Evolutionary conservation across 208 protist genomes (phyloP).

Genomic region (Leishmania guyanensis): DNA sequence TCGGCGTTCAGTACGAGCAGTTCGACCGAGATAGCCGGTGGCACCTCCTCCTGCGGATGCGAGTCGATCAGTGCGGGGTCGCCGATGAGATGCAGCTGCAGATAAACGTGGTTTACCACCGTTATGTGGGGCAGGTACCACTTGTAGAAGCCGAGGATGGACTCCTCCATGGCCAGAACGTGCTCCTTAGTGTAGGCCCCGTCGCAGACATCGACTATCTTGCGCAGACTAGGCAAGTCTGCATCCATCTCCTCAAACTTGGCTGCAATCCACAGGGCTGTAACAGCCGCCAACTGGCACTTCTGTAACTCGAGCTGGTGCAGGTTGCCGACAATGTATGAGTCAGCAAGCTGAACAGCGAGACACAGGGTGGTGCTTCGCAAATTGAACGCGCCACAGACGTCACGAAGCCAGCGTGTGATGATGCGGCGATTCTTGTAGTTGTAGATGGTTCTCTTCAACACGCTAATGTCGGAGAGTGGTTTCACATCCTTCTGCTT

Average conservation of each 20-base stretch:
- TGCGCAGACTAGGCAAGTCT: slow-evolving; percentile 58
- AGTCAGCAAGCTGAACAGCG: slow-evolving; percentile 81
- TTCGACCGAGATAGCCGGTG: slow-evolving; percentile 28
- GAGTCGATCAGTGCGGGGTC: slow-evolving; percentile 46
- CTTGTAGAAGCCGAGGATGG: slow-evolving; percentile 75
- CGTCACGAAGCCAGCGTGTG: slow-evolving; percentile 81
- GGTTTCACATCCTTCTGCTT: slow-evolving; percentile 65
- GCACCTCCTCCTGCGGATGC: slow-evolving; percentile 13
- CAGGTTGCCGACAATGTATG: slow-evolving; percentile 63
- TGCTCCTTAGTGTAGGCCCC: slow-evolving; percentile 57
- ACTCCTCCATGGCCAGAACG: slow-evolving; percentile 80
- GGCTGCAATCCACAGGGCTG: slow-evolving; percentile 77
- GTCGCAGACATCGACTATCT: slow-evolving; percentile 83
- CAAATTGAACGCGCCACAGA: slow-evolving; percentile 74
- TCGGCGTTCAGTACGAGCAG: slow-evolving; percentile 47
- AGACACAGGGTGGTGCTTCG: slow-evolving; percentile 84
- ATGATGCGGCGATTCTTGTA: slow-evolving; percentile 86
- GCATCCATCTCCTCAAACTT: slow-evolving; percentile 88
- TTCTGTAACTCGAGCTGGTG: slow-evolving; percentile 58
- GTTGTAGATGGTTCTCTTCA: slow-evolving; percentile 81
- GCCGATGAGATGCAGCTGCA: slow-evolving; percentile 78
- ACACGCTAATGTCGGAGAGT: slow-evolving; percentile 62
- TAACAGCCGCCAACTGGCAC: slow-evolving; percentile 82
- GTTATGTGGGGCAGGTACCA: slow-evolving; percentile 86
- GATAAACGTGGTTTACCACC: slow-evolving; percentile 79